These are phyloP conservation scores for Hericium rajendrae DNA, from an alignment of 768 basidiomycete species.

Conservation along the genomic window DNA sequence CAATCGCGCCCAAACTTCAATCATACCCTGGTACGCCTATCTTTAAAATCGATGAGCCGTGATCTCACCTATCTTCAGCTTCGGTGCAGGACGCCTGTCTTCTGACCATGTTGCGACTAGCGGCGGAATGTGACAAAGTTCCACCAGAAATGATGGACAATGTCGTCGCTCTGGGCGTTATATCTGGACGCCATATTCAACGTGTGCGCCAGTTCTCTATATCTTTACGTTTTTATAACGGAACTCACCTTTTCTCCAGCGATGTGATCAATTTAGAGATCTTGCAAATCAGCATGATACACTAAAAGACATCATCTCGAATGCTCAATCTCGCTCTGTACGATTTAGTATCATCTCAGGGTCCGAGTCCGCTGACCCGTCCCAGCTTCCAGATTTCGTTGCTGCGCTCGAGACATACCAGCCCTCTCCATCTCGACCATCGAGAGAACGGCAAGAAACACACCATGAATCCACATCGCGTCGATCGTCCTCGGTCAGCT, in stretches of 20 bases:
- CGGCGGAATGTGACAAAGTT: conserved; percentile 46
- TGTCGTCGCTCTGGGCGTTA: conserved; percentile 35
- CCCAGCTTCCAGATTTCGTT: conserved; percentile 69
- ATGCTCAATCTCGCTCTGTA: conserved; percentile 50
- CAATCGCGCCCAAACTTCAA: conserved; percentile 32
- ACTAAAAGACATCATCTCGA: conserved; percentile 39
- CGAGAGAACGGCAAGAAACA: no score
- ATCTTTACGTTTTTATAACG: conserved; percentile 1
- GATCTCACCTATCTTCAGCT: conserved; percentile 28
- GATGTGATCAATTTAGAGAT: conserved; percentile 59
- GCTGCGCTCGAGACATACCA: conserved; percentile 31
- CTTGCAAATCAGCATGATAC: conserved; percentile 34
- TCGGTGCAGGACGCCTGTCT: conserved; percentile 67
- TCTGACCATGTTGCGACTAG: conserved; percentile 59
- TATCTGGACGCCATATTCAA: conserved; percentile 45
- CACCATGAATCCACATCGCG: no score
- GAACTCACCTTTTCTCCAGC: conserved; percentile 29
- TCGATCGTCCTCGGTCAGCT: conserved; percentile 13
- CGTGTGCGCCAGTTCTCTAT: conserved; percentile 30
- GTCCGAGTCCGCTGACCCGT: conserved; percentile 4
- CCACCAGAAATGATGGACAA: conserved; percentile 33
- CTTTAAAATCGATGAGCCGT: conserved; percentile 6
- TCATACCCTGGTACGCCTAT: conserved; percentile 33
- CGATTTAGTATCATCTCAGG: conserved; percentile 13
- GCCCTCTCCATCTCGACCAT: no score